A percentile compares a stretch with the other conserved stretches of the same genome.
These are phyloP conservation scores for Syzygium oleosum DNA, from an alignment of 345 rosid species.

Conservation along the genomic window DNA sequence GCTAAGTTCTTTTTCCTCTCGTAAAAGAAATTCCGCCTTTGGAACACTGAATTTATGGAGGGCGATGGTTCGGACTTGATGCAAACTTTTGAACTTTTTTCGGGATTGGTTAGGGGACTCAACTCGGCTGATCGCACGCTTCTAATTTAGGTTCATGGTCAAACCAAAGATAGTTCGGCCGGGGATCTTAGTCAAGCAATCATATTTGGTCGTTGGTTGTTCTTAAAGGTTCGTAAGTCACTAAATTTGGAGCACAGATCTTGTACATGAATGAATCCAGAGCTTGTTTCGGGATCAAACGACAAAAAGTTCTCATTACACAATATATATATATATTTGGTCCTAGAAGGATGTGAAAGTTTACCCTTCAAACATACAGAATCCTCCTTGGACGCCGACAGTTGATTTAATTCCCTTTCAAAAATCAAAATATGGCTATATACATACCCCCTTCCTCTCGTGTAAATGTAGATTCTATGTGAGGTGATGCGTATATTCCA, in stretches of 20 bases:
- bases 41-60: not conserved
- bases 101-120: not conserved
- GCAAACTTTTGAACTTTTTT: not conserved
- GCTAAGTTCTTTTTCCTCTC: not conserved
- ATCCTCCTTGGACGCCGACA: not conserved
- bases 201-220: not conserved
- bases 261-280: not conserved
- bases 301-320: not conserved
- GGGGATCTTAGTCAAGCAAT: not conserved
- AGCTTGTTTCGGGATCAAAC: not conserved
- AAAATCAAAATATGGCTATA: not conserved
- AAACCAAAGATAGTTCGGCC: not conserved
- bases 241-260: not conserved
- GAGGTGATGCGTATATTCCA: not conserved
- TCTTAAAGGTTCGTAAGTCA: not conserved
- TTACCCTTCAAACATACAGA: not conserved
- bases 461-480: not conserved
- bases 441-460: not conserved
- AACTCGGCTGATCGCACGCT: not conserved
- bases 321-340: not conserved
- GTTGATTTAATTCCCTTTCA: not conserved
- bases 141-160: not conserved
- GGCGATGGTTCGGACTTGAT: not conserved
- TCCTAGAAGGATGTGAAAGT: not conserved
- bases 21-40: not conserved